phyloP scores from a whole-genome alignment of 805 yeast species.

The Ogataea naganishii region DNA sequence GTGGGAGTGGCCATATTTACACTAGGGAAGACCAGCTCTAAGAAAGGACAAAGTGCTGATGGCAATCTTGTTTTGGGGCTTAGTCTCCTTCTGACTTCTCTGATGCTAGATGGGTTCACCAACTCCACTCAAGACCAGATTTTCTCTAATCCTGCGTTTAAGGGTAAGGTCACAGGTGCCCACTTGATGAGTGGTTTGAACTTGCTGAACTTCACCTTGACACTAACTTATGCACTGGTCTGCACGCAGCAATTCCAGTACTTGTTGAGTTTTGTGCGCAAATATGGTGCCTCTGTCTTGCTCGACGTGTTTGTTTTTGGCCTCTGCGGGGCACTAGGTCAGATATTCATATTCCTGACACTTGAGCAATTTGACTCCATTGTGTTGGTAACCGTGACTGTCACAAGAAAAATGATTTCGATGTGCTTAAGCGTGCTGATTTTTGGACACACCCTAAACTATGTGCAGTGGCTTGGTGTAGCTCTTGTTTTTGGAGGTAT shows the following conservation, averaged over 20 bases:
- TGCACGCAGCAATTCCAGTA: constrained; percentile 43
- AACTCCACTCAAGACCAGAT: constrained; percentile 89
- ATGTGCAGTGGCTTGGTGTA: constrained; percentile 74
- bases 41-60: constrained; percentile 24
- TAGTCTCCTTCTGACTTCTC: constrained; percentile 44
- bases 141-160: constrained; percentile 37
- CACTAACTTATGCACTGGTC: constrained; percentile 37
- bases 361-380: constrained; percentile 80
- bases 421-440: constrained; percentile 84
- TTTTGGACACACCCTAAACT: constrained; percentile 67
- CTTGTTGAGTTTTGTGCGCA: constrained; percentile 36
- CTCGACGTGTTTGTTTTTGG: constrained; percentile 60
- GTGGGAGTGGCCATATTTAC: constrained; percentile 79
- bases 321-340: constrained; percentile 83
- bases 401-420: constrained; percentile 92
- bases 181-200: constrained; percentile 74
- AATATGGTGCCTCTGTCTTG: constrained; percentile 44
- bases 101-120: constrained; percentile 84
- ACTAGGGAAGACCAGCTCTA: constrained; percentile 31
- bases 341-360: constrained; percentile 83
- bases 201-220: constrained; percentile 34
- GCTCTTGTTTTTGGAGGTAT: constrained; percentile 78
- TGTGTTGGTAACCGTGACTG: constrained; percentile 84
- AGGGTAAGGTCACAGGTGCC: constrained; percentile 58
- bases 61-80: constrained; percentile 49